Evolutionary conservation across 371 early-diverging fungal genomes (phyloP).

Genomic region (Mucor lusitanicus): DNA sequence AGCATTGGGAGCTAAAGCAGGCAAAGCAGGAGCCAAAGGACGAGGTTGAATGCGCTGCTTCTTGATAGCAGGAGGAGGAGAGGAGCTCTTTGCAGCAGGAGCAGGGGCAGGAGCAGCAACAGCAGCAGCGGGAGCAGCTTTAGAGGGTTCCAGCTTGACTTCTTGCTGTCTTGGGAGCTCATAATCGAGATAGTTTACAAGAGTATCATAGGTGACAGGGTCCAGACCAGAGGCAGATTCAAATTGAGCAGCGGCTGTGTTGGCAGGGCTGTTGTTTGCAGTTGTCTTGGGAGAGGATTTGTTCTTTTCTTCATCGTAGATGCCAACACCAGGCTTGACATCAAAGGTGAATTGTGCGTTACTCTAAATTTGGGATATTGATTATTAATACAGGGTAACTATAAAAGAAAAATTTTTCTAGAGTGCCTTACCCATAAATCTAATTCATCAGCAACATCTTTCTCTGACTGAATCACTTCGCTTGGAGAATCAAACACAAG

Average conservation of each 20-base stretch:
- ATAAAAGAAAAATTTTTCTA: neutral
- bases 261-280: neutral
- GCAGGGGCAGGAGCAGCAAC: no score
- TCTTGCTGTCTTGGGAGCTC: constrained; percentile 48
- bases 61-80: neutral
- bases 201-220: constrained; percentile 33
- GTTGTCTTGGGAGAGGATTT: neutral
- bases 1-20: constrained; percentile 1
- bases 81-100: neutral
- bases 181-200: constrained; percentile 48
- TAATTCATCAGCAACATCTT: constrained; percentile 51
- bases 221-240: constrained; percentile 27
- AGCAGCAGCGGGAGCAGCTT: neutral
- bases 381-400: neutral
- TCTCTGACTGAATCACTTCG: constrained; percentile 31
- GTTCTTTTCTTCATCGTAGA: constrained; percentile 48
- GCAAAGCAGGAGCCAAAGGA: constrained; percentile 30
- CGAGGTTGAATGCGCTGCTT: constrained; percentile 26
- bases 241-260: constrained; percentile 12
- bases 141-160: constrained; percentile 4
- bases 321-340: constrained; percentile 59
- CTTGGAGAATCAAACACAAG: constrained; percentile 36
- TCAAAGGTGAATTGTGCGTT: constrained; percentile 71
- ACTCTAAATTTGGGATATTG: constrained; percentile 35
- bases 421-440: constrained; percentile 46